phyloP scores from a whole-genome alignment of 192 early-diverging fungal species.

The Piromyces sp. region DNA sequence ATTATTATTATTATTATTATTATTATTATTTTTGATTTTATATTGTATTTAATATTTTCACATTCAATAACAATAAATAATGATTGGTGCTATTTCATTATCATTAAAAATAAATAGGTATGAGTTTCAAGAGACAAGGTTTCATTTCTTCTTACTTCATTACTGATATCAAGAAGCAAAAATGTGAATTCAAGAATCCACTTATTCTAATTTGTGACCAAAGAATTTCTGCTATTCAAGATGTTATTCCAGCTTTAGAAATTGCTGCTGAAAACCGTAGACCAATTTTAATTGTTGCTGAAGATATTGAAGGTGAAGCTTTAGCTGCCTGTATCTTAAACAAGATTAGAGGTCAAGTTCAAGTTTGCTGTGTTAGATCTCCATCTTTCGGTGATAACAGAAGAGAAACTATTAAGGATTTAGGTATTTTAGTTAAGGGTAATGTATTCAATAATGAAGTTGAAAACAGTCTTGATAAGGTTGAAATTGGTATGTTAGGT shows the following conservation, averaged over 20 bases:
- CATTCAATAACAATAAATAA: too few relatives aligned
- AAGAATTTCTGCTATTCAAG: slow-evolving; percentile 91
- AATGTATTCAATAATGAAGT: slow-evolving; percentile 96
- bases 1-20: too few relatives aligned
- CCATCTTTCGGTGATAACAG: slow-evolving; percentile 99
- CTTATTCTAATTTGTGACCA: slow-evolving; percentile 94
- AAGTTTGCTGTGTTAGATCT: slow-evolving; percentile 94
- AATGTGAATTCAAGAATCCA: slow-evolving; percentile 99
- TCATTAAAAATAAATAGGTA: slow-evolving; percentile 16
- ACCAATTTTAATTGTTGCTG: slow-evolving; percentile 91
- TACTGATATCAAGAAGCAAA: slow-evolving; percentile 94
- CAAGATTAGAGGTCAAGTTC: slow-evolving; percentile 96
- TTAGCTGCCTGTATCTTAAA: slow-evolving; percentile 98
- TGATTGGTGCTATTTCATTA: too few relatives aligned
- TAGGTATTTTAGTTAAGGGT: slow-evolving; percentile 89
- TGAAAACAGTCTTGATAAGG: slow-evolving; percentile 91
- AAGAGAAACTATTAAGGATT: slow-evolving; percentile 93
- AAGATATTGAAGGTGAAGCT: slow-evolving; percentile 98
- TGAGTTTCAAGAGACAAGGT: slow-evolving; percentile 94
- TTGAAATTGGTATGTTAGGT: slow-evolving; percentile 67
- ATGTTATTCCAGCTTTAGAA: slow-evolving; percentile 92
- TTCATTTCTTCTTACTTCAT: slow-evolving; percentile 99
- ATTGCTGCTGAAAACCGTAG: slow-evolving; percentile 83
- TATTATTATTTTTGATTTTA: too few relatives aligned
- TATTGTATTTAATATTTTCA: too few relatives aligned